These are phyloP conservation scores for Fusarium aywerte DNA, from an alignment of 2,329 filamentous ascomycete genomes.

Conservation along the genomic window DNA sequence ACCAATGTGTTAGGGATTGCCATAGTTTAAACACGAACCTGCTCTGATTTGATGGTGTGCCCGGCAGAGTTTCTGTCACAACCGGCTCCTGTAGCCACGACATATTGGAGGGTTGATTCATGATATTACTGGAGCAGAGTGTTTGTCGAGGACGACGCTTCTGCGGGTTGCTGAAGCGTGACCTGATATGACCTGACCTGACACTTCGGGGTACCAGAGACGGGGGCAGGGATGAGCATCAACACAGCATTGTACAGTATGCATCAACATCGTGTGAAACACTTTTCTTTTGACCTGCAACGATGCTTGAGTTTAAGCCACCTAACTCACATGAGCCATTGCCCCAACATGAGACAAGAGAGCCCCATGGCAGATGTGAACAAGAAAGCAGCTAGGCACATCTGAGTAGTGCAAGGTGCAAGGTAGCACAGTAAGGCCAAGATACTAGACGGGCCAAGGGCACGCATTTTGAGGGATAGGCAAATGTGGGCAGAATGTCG, in stretches of 20 bases:
- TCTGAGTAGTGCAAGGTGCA: constrained; percentile 8
- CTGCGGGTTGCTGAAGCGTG: constrained; percentile 39
- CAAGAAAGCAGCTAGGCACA: constrained; percentile 3
- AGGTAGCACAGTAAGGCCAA: constrained; percentile 14
- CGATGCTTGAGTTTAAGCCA: constrained; percentile 5
- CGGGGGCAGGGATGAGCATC: constrained; percentile 7
- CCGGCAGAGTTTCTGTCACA: constrained; percentile 20
- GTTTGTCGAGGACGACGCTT: constrained; percentile 38
- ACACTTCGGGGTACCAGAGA: constrained; percentile 36
- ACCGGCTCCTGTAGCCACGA: constrained; percentile 22
- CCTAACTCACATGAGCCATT: constrained; percentile 5
- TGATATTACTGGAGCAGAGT: constrained; percentile 36
- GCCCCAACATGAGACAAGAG: constrained; percentile 24
- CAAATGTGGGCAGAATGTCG: constrained; percentile 11
- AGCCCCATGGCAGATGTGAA: constrained; percentile 24
- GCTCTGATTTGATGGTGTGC: constrained; percentile 16
- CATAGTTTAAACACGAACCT: constrained; percentile 24
- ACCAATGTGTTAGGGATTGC: constrained; percentile 9
- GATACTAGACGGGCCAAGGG: constrained; percentile 18
- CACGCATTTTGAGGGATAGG: constrained; percentile 11
- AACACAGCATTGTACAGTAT: constrained; percentile 3
- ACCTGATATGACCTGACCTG: constrained; percentile 48
- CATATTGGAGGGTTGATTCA: constrained; percentile 41
- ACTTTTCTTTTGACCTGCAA: constrained; percentile 3
- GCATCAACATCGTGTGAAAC: constrained; percentile 23